phyloP scores from a whole-genome alignment of 345 rosid species.

The Pistacia atlantica region DNA sequence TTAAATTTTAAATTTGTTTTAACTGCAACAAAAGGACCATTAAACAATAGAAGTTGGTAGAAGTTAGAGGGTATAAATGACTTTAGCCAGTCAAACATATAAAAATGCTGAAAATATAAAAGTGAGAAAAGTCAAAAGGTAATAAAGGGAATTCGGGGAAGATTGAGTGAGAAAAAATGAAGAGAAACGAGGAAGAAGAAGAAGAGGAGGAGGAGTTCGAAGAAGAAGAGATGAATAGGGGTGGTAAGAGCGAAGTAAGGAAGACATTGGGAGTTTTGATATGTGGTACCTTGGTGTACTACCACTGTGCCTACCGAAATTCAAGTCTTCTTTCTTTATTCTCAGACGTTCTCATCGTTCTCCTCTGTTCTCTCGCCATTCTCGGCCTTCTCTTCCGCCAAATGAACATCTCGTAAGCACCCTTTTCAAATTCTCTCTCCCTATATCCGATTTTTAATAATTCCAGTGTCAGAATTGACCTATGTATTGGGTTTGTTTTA shows the following conservation, averaged over 20 bases:
- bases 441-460: not conserved
- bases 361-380: slow-evolving; percentile 97
- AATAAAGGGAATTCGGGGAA: not conserved
- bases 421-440: not conserved
- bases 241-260: slow-evolving; percentile 47
- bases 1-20: too few relatives aligned
- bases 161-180: not conserved
- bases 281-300: slow-evolving; percentile 70
- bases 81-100: too few relatives aligned
- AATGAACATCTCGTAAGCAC: slow-evolving; percentile 74
- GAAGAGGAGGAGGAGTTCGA: slow-evolving; percentile 23
- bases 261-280: slow-evolving; percentile 60
- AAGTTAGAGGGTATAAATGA: too few relatives aligned
- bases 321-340: slow-evolving; percentile 79
- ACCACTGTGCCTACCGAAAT: slow-evolving; percentile 85
- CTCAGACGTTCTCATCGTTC: slow-evolving; percentile 89
- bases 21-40: too few relatives aligned
- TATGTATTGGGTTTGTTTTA: not conserved
- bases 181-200: not conserved
- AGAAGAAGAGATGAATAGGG: slow-evolving; percentile 11
- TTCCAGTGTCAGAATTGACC: not conserved
- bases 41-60: too few relatives aligned
- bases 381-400: slow-evolving; percentile 98
- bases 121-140: not conserved
- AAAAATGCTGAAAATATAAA: too few relatives aligned